These are phyloP conservation scores for Maudiozyma barnettii DNA, from an alignment of 805 yeast species.

Conservation along the genomic window DNA sequence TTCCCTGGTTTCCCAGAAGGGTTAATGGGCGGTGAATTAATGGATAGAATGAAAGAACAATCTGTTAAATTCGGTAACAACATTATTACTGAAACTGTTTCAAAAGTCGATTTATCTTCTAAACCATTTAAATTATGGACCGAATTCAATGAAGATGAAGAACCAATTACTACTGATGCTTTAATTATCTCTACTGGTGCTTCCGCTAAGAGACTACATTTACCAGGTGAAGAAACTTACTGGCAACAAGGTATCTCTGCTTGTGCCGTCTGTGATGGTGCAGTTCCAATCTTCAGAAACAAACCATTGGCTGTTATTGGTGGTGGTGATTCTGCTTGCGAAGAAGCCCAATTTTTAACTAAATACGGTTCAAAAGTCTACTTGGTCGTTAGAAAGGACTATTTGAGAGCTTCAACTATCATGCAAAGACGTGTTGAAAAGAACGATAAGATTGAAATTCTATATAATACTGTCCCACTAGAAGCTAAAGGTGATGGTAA, in stretches of 20 bases:
- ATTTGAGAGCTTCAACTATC: slow-evolving; percentile 87
- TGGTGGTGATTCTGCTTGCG: slow-evolving; percentile 99
- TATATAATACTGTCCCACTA: slow-evolving; percentile 74
- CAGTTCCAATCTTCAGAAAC: slow-evolving; percentile 96
- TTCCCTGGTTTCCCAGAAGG: slow-evolving; percentile 98
- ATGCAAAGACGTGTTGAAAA: slow-evolving; percentile 88
- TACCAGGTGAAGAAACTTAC: slow-evolving; percentile 95
- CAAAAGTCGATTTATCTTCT: slow-evolving; percentile 80
- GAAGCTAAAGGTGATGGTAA: slow-evolving; percentile 95
- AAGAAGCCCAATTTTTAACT: slow-evolving; percentile 93
- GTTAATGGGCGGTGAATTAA: slow-evolving; percentile 73
- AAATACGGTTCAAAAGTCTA: slow-evolving; percentile 95
- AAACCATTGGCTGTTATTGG: slow-evolving; percentile 96
- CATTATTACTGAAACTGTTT: slow-evolving; percentile 87
- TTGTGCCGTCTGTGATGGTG: slow-evolving; percentile 99
- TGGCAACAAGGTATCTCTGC: slow-evolving; percentile 99
- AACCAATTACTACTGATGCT: slow-evolving; percentile 87
- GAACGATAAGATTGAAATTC: slow-evolving; percentile 82
- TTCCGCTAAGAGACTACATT: slow-evolving; percentile 83
- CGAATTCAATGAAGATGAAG: slow-evolving; percentile 86
- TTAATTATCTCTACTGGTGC: slow-evolving; percentile 96
- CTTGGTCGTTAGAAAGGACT: slow-evolving; percentile 88
- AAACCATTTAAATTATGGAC: slow-evolving; percentile 96
- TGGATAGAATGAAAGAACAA: slow-evolving; percentile 92
- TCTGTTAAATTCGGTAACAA: slow-evolving; percentile 83